A percentile compares a stretch with the other conserved stretches of the same genome.
Evolutionary conservation across 192 early-diverging fungal species (phyloP).

Genomic region (Funneliformis geosporum): DNA sequence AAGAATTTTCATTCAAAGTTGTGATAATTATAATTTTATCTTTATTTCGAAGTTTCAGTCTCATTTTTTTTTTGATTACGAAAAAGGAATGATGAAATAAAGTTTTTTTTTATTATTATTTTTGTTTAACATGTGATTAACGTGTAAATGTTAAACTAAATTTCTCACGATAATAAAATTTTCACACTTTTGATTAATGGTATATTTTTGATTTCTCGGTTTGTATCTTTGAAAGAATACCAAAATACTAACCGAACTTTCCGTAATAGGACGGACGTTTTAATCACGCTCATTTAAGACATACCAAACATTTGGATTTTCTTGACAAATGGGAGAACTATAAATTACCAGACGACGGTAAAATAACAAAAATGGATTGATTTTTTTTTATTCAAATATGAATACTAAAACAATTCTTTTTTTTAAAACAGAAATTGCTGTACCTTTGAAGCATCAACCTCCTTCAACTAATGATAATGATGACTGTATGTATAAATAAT

Average conservation of each 20-base stretch:
- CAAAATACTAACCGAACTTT: not conserved
- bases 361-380: not conserved
- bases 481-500: not conserved
- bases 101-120: no score
- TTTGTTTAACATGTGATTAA: no score
- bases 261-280: constrained; percentile 19
- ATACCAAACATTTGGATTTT: constrained; percentile 26
- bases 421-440: constrained; percentile 7
- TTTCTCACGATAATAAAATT: no score
- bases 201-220: not conserved
- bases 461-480: constrained; percentile 8
- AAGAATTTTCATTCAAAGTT: not conserved
- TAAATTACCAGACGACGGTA: constrained; percentile 25
- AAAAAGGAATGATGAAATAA: not conserved
- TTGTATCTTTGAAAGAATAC: not conserved
- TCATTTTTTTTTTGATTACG: not conserved
- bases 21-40: not conserved
- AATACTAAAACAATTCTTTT: not conserved
- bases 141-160: no score
- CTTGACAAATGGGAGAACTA: constrained; percentile 27
- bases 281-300: constrained; percentile 22
- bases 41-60: not conserved
- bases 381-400: not conserved
- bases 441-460: constrained; percentile 17
- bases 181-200: not conserved